Conservation (phyloP, 306 rosid species). For the Nissolia schottii region DNA sequence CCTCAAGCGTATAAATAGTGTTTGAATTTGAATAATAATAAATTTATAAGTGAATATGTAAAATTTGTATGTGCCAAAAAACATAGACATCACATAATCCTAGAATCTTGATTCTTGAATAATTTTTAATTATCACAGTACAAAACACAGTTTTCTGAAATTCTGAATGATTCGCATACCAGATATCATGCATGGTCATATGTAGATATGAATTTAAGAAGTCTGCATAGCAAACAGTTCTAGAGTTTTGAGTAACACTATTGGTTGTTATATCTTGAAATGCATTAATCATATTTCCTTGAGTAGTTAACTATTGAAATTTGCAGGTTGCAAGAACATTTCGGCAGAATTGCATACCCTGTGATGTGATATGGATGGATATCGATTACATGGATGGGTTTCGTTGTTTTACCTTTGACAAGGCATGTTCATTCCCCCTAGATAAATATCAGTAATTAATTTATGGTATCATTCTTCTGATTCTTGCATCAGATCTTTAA, state of each 20-base stretch:
- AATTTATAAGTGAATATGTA: background rate
- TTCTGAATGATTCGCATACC: background rate
- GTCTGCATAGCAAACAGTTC: background rate
- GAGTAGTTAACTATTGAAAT: conserved; percentile 18
- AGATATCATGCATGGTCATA: background rate
- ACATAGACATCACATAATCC: background rate
- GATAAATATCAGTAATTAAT: background rate
- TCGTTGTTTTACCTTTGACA: conserved; percentile 88
- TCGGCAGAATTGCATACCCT: conserved; percentile 69
- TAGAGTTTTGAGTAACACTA: background rate
- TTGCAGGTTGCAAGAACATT: conserved; percentile 73
- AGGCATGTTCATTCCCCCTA: conserved; percentile 35
- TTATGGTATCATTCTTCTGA: background rate
- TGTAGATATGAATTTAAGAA: background rate
- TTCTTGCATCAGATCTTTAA: background rate
- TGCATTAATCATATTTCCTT: background rate
- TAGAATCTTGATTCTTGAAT: conserved; percentile 3
- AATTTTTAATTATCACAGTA: background rate
- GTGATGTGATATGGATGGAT: conserved; percentile 96
- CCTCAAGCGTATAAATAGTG: background rate
- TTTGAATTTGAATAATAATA: conserved; percentile 3
- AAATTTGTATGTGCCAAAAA: background rate
- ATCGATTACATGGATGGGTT: conserved; percentile 94
- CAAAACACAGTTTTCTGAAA: background rate
- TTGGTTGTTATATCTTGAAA: background rate